phyloP scores from a whole-genome alignment of 192 early-diverging fungal species.

The Helicostylum pulchrum region DNA sequence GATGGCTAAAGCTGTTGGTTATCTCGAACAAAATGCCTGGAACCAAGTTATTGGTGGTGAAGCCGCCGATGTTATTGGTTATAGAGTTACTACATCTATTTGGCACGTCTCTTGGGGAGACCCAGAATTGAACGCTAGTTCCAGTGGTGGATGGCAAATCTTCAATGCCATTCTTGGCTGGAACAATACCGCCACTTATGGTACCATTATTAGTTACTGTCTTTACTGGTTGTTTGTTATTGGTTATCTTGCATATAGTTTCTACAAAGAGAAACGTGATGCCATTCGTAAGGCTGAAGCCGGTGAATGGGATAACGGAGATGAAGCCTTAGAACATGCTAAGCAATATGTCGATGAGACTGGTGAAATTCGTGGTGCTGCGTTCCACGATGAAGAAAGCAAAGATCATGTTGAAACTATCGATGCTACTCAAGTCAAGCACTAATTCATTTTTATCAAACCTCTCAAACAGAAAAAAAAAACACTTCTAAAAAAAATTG shows the following conservation, averaged over 20 bases:
- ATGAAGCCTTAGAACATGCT: constrained; percentile 26
- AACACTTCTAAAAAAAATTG: background rate
- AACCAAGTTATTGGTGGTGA: constrained; percentile 60
- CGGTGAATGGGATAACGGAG: constrained; percentile 19
- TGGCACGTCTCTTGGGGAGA: constrained; percentile 45
- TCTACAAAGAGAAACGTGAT: constrained; percentile 32
- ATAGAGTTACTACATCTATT: constrained; percentile 34
- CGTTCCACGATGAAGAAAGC: constrained; percentile 1
- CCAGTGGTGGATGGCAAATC: constrained; percentile 62
- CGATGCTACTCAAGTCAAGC: background rate
- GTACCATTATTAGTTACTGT: constrained; percentile 72
- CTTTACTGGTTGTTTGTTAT: constrained; percentile 71
- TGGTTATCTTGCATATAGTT: constrained; percentile 46
- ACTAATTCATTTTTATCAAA: constrained; percentile 5
- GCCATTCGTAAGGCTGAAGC: constrained; percentile 12
- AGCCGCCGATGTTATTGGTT: constrained; percentile 50
- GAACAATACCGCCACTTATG: constrained; percentile 72
- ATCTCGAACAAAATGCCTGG: constrained; percentile 67
- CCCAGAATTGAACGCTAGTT: constrained; percentile 47
- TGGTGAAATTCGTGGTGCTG: constrained; percentile 14
- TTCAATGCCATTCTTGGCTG: constrained; percentile 73
- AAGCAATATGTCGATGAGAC: constrained; percentile 15
- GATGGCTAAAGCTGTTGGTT: constrained; percentile 62
- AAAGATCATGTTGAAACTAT: background rate
- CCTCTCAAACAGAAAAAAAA: constrained; percentile 2